A percentile compares a stretch with the other conserved stretches of the same genome.
Evolutionary conservation across 306 rosid species (phyloP).

Genomic region (Ceratonia siliqua): DNA sequence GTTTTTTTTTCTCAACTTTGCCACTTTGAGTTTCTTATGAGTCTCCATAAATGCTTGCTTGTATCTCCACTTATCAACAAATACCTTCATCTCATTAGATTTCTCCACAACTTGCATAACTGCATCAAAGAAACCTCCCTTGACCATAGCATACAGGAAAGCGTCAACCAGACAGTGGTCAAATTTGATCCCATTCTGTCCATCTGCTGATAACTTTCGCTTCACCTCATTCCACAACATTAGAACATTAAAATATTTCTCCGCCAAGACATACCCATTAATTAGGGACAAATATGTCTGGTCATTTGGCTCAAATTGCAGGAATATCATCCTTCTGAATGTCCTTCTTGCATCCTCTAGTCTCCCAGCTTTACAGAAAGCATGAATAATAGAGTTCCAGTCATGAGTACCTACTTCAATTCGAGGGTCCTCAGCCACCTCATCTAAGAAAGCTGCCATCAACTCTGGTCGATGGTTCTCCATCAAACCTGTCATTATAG

Average conservation of each 20-base stretch:
- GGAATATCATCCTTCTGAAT: conserved; percentile 84
- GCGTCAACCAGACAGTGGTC: conserved; percentile 81
- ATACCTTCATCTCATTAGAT: conserved; percentile 77
- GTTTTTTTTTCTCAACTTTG: conserved; percentile 73
- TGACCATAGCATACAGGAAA: conserved; percentile 83
- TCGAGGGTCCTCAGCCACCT: conserved; percentile 87
- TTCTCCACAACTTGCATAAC: conserved; percentile 96
- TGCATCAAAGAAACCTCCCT: conserved; percentile 96
- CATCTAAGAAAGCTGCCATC: conserved; percentile 97
- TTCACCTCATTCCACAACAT: conserved; percentile 94
- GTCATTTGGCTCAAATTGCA: conserved; percentile 83
- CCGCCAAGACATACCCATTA: conserved; percentile 73
- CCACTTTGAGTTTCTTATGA: conserved; percentile 84
- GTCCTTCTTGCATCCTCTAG: conserved; percentile 95
- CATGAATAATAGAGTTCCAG: conserved; percentile 94
- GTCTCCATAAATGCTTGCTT: conserved; percentile 97
- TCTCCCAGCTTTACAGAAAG: conserved; percentile 90
- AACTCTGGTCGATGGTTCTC: conserved; percentile 90
- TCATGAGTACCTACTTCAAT: conserved; percentile 89
- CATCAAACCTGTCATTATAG: conserved; percentile 95
- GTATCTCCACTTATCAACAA: conserved; percentile 97
- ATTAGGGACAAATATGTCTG: conserved; percentile 87
- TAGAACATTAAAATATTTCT: conserved; percentile 78
- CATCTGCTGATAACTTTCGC: conserved; percentile 61
- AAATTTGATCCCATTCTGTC: conserved; percentile 66